Evolutionary conservation across 1,284 basidiomycete genomes (phyloP), one percentile per base, ranked within the genome.

Genomic region (Ustilago curta): DNA sequence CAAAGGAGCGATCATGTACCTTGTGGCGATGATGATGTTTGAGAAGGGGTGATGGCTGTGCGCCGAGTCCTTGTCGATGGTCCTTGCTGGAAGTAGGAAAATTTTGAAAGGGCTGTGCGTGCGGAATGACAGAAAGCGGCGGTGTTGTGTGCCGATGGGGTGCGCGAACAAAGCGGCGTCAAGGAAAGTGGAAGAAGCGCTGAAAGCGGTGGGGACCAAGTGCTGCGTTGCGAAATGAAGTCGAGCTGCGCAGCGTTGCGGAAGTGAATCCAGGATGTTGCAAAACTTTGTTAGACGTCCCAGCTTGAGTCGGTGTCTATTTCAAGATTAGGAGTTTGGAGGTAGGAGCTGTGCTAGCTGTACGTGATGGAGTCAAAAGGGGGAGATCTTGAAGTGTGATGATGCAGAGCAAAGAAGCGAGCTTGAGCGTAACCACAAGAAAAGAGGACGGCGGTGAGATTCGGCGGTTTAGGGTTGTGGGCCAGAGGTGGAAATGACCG

Each of bases 181-280:
- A 25, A 45, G 27, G 3, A 56, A 40, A 29, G 37, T 50, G 48
- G 62, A 29, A 21, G 23, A 27, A 50, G 48, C n/a, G 37, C 39
- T 43, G 19, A 18, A 16, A 37, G 8, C 31, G 27, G 18, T 27
- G 16, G 44, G 19, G 7, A 39, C 23, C 5, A 25, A 11, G 7
- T 25, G 35, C 25, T 7, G 19, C 11, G 9, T 27, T 18, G 12
- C 40, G 65, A 53, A 62, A 68, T 68, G 59, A 68, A 68, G 25
- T 53, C 43, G 29, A 48, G 49, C 35, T 67, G 65, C 54, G 58
- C 48, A 57, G 64, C 54, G 31, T 32, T 9, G 53, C 58, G 50
- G 42, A 35, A 39, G 29, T 19, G 29, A 25, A 35, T 14, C 35
- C 45, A 31, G 27, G 18, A 29, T 18, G 42, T 57, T 48, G 45